phyloP scores from a whole-genome alignment of 106 monocot genomes.

The Xerophyta viscosa region DNA sequence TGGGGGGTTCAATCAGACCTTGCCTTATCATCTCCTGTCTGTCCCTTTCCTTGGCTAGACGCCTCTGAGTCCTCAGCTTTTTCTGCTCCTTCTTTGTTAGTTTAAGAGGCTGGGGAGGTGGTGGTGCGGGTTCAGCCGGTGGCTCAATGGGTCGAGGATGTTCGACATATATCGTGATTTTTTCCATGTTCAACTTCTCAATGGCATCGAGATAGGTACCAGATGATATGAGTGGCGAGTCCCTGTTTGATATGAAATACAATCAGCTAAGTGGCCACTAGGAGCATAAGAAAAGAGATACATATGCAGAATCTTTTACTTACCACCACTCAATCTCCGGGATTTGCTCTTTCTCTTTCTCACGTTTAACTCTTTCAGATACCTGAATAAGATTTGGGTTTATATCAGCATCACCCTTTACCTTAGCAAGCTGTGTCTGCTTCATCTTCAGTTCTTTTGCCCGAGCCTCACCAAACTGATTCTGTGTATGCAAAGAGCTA shows the following conservation, averaged over 20 bases:
- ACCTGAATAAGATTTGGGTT: conserved; percentile 94
- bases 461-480: conserved; percentile 95
- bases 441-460: conserved; percentile 88
- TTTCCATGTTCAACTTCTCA: conserved; percentile 62
- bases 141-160: conserved; percentile 92
- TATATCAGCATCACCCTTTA: conserved; percentile 80
- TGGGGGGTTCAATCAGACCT: conserved; percentile 90
- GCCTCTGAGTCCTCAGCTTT: conserved; percentile 83
- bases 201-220: conserved; percentile 35
- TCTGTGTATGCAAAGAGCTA: conserved; percentile 30
- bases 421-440: conserved; percentile 83
- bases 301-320: conserved; percentile 4
- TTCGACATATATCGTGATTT: conserved; percentile 78
- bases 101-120: conserved; percentile 91
- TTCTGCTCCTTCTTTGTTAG: conserved; percentile 88
- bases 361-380: conserved; percentile 53
- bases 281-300: neutral
- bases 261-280: neutral
- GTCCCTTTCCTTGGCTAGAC: conserved; percentile 94
- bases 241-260: conserved; percentile 41
- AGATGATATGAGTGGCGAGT: conserved; percentile 42
- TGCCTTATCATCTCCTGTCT: conserved; percentile 98
- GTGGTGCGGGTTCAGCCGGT: conserved; percentile 80
- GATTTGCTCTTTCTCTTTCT: conserved; percentile 70
- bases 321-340: conserved; percentile 95